A percentile compares a stretch with the other conserved stretches of the same genome.
Conservation (phyloP, 2,329 filamentous ascomycete species). For the Decorospora gaudefroyi region DNA sequence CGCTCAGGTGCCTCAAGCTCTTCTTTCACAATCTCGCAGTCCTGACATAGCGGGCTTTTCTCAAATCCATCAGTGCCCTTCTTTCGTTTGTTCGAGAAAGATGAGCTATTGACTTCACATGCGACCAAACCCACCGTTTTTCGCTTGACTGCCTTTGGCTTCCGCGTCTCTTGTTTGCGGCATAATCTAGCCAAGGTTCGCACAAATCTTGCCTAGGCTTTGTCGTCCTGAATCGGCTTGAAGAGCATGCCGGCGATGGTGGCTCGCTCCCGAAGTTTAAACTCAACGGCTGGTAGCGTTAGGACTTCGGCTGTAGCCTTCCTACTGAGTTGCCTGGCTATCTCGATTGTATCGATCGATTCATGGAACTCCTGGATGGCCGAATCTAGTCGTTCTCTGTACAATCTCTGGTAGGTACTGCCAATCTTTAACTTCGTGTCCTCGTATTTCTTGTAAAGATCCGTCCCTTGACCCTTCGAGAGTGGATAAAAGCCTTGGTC, state of each 20-base stretch:
- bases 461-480: conserved; percentile 11
- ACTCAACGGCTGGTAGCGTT: conserved; percentile 17
- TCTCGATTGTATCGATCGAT: conserved; percentile 22
- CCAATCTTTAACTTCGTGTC: conserved; percentile 15
- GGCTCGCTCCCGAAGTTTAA: conserved; percentile 22
- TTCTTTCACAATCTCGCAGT: conserved; percentile 3
- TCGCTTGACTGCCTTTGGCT: conserved; percentile 17
- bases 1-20: conserved; percentile 2
- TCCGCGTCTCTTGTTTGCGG: conserved; percentile 18
- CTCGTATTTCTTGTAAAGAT: conserved; percentile 22
- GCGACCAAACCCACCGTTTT: conserved; percentile 4
- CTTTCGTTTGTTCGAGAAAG: conserved; percentile 8
- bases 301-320: conserved; percentile 18
- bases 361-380: conserved; percentile 21
- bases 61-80: no score
- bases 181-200: conserved; percentile 18
- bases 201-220: conserved; percentile 17
- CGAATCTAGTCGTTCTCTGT: conserved; percentile 13
- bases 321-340: conserved; percentile 24
- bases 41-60: no score
- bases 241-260: conserved; percentile 24
- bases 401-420: conserved; percentile 18
- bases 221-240: conserved; percentile 20
- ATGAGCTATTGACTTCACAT: conserved; percentile 7
- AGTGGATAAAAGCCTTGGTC: conserved; percentile 18